Percentiles rank a stretch among this genome's conserved stretches.
phyloP scores from a whole-genome alignment of 2,329 filamentous ascomycete species.

The Alternaria brassicae region DNA sequence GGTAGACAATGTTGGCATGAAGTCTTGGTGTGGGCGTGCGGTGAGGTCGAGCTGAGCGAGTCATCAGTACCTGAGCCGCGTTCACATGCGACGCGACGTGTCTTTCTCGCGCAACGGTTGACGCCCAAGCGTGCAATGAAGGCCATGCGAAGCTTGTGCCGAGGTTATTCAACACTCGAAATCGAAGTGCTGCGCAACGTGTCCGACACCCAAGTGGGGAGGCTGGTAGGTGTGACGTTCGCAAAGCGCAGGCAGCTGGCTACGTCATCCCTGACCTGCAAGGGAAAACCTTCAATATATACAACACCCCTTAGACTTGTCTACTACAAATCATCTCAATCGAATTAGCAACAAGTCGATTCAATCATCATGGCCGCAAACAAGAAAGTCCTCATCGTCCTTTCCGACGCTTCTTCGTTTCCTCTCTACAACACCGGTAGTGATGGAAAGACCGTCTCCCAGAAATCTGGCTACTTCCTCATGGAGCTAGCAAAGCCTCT shows the following conservation, averaged over 20 bases:
- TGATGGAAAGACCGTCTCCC: constrained; percentile 34
- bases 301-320: too few relatives aligned
- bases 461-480: constrained; percentile 43
- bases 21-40: not conserved
- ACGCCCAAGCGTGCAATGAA: not conserved
- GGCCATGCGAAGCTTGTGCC: not conserved
- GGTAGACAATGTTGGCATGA: not conserved
- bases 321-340: too few relatives aligned
- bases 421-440: constrained; percentile 36
- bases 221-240: constrained; percentile 8
- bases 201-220: not conserved
- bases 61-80: not conserved
- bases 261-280: constrained; percentile 22
- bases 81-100: not conserved
- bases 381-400: constrained; percentile 56
- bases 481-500: constrained; percentile 46
- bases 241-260: not conserved
- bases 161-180: not conserved
- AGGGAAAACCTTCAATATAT: not conserved
- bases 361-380: constrained; percentile 35
- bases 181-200: not conserved
- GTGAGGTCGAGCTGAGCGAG: not conserved
- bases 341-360: too few relatives aligned
- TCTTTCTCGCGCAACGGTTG: not conserved
- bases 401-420: constrained; percentile 53